These are phyloP conservation scores for Oryza australiensis DNA, from an alignment of 176 grass and related monocot species.

Conservation along the genomic window DNA sequence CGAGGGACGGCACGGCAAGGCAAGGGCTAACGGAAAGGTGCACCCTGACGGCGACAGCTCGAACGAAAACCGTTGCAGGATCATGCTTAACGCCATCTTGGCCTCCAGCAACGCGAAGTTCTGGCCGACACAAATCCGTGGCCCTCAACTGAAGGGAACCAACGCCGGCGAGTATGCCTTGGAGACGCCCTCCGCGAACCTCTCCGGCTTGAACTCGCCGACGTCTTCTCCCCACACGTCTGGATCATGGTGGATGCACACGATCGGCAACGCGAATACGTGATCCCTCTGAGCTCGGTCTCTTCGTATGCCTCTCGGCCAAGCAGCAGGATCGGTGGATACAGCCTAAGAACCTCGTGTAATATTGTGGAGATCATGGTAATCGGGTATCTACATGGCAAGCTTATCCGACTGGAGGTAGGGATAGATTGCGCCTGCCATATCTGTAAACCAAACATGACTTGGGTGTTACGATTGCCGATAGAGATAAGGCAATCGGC, in stretches of 20 bases:
- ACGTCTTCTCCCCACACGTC: conserved; percentile 64
- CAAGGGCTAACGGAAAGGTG: no score
- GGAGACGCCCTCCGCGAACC: conserved; percentile 61
- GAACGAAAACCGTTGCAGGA: conserved; percentile 63
- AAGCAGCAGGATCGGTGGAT: conserved; percentile 46
- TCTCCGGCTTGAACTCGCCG: conserved; percentile 53
- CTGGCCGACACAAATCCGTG: conserved; percentile 52
- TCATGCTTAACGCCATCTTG: conserved; percentile 58
- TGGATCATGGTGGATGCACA: conserved; percentile 57
- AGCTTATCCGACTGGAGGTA: no score
- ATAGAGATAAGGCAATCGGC: no score
- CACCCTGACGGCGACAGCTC: conserved; percentile 68
- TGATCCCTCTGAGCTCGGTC: conserved; percentile 53
- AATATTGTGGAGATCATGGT: no score
- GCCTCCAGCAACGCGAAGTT: conserved; percentile 72
- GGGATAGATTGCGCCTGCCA: no score
- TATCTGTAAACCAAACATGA: no score
- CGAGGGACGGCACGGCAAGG: no score
- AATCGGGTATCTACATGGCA: no score
- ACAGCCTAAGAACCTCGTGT: conserved; percentile 68
- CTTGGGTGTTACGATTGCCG: no score
- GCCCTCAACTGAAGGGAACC: conserved; percentile 61
- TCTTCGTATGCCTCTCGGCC: conserved; percentile 33
- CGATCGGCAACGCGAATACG: conserved; percentile 39
- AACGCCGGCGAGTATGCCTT: conserved; percentile 45